Conservation (phyloP, 2,329 filamentous ascomycete species). For the Aspergillus tubingensis region DNA sequence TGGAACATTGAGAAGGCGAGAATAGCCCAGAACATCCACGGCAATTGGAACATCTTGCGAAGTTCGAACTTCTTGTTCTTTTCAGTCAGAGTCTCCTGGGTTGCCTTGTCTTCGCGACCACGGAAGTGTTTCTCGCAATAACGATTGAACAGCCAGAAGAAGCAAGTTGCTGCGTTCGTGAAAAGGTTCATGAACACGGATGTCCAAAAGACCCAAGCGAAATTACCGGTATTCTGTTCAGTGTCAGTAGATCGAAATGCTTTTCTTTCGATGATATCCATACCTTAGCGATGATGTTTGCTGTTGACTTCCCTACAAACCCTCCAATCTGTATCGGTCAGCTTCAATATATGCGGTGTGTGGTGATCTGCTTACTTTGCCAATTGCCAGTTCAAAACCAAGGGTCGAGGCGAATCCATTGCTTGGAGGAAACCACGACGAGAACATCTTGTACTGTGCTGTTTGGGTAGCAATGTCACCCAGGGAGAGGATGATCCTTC, state of each 20-base stretch:
- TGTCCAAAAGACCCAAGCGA: constrained; percentile 64
- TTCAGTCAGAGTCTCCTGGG: constrained; percentile 61
- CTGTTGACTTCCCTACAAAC: constrained; percentile 62
- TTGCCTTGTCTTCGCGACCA: constrained; percentile 56
- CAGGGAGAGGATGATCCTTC: constrained; percentile 56
- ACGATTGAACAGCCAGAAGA: constrained; percentile 59
- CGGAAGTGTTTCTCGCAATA: constrained; percentile 53
- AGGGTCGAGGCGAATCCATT: constrained; percentile 64
- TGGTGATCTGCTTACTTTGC: constrained; percentile 42
- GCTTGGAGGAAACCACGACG: constrained; percentile 64
- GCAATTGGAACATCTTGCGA: constrained; percentile 57
- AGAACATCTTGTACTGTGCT: constrained; percentile 67
- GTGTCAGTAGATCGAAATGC: constrained; percentile 1
- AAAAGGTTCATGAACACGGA: constrained; percentile 67
- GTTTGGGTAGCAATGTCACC: constrained; percentile 67
- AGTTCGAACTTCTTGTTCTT: constrained; percentile 61
- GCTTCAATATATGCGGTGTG: neutral
- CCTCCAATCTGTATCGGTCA: constrained; percentile 49
- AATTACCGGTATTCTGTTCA: constrained; percentile 56
- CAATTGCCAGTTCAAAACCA: constrained; percentile 61
- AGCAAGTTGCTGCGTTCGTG: constrained; percentile 56
- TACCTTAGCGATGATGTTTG: constrained; percentile 59
- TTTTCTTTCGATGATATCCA: neutral
- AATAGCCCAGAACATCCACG: constrained; percentile 62
- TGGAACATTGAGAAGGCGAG: constrained; percentile 60